Conservation (phyloP, 257 asterid genomes). For the Lavandula angustifolia region DNA sequence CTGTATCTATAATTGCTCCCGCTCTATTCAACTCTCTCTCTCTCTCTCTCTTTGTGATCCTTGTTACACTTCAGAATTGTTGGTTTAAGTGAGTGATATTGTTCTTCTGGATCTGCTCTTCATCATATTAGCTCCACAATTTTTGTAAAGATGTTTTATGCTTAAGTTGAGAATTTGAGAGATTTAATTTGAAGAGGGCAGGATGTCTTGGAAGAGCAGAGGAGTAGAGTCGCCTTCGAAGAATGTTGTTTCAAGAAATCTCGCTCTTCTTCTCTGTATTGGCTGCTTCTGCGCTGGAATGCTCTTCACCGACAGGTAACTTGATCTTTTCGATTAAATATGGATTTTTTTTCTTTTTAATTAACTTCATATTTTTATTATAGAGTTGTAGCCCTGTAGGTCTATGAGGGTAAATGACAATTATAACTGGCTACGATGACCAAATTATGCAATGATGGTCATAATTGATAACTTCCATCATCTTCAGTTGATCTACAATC, state of each 20-base stretch:
- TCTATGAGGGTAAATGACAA: conserved; percentile 25
- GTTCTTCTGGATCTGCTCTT: conserved; percentile 36
- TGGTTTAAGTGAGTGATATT: conserved; percentile 27
- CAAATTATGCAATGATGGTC: conserved; percentile 26
- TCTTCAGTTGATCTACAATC: conserved; percentile 27
- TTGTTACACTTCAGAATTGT: conserved; percentile 14
- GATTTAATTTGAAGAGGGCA: conserved; percentile 30
- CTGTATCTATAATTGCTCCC: conserved; percentile 14
- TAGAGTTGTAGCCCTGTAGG: conserved; percentile 9
- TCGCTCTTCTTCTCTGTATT: conserved; percentile 67
- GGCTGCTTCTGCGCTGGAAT: conserved; percentile 90
- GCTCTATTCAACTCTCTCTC: background rate
- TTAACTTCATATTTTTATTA: background rate
- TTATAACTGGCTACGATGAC: conserved; percentile 23
- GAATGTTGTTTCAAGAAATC: conserved; percentile 55
- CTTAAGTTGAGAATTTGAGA: conserved; percentile 39
- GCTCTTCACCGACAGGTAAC: conserved; percentile 94
- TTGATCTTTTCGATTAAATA: conserved; percentile 23
- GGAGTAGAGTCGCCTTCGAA: conserved; percentile 62
- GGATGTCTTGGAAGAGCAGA: conserved; percentile 87
- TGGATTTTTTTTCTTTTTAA: conserved; percentile 4
- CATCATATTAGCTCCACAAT: background rate
- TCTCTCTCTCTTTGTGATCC: background rate
- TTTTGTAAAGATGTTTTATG: conserved; percentile 29
- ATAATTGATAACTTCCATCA: conserved; percentile 15